A percentile compares a stretch with the other conserved stretches of the same genome.
phyloP scores from a whole-genome alignment of 441 rosid species.

The Jatropha podagrica region DNA sequence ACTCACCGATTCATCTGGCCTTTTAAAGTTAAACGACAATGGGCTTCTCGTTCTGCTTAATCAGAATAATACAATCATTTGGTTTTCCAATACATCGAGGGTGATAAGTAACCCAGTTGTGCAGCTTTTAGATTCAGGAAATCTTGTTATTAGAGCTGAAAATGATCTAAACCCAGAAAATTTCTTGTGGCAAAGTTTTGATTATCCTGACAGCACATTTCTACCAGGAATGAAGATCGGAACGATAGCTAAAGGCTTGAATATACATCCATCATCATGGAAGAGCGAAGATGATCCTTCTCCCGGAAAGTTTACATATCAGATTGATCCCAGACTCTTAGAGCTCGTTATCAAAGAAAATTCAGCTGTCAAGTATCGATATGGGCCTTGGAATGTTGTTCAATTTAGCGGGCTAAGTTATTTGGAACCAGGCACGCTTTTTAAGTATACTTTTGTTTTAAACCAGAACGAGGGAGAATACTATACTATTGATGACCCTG shows the following conservation, averaged over 20 bases:
- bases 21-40: constrained; percentile 35
- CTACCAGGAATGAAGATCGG: constrained; percentile 58
- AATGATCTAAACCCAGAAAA: constrained; percentile 11
- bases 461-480: neutral
- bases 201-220: constrained; percentile 53
- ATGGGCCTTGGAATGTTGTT: constrained; percentile 15
- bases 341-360: neutral
- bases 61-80: constrained; percentile 27
- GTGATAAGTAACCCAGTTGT: constrained; percentile 28
- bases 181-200: constrained; percentile 62
- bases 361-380: neutral
- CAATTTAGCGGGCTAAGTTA: neutral
- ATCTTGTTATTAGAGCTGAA: constrained; percentile 33
- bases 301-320: neutral
- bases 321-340: neutral
- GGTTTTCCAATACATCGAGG: constrained; percentile 36
- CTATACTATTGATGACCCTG: neutral
- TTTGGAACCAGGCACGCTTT: neutral
- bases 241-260: neutral
- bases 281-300: constrained; percentile 20
- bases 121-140: constrained; percentile 38
- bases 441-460: neutral
- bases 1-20: constrained; percentile 31
- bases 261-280: neutral
- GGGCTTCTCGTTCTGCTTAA: constrained; percentile 33